A percentile compares a stretch with the other conserved stretches of the same genome.
Conservation (phyloP, 2,329 filamentous ascomycete species). For the Ophiostoma angusticollis region DNA sequence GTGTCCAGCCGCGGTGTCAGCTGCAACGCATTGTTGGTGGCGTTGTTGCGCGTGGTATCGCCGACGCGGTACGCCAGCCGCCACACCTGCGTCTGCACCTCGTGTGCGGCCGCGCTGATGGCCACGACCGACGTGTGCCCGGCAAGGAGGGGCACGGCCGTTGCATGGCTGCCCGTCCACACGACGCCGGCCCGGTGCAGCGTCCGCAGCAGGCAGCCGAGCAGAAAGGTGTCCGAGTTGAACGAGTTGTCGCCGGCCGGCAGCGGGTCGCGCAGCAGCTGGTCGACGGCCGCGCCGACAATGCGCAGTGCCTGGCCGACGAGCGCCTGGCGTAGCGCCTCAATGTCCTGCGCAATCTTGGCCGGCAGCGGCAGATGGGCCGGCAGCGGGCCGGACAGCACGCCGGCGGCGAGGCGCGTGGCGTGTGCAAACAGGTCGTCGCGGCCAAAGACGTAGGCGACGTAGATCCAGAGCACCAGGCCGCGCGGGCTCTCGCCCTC, state of each 20-base stretch:
- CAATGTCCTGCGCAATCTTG: constrained; percentile 19
- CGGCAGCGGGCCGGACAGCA: constrained; percentile 17
- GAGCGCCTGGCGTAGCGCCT: constrained; percentile 18
- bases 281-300: constrained; percentile 16
- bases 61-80: constrained; percentile 8
- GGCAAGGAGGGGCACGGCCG: too few species aligned
- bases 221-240: constrained; percentile 18
- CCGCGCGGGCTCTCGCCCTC: constrained; percentile 13
- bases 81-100: constrained; percentile 16
- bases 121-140: constrained; percentile 17
- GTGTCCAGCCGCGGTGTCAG: constrained; percentile 12
- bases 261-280: constrained; percentile 12
- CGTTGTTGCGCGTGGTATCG: constrained; percentile 6
- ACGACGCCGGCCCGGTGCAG: constrained; percentile 16
- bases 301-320: constrained; percentile 15
- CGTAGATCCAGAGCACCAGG: constrained; percentile 21
- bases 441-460: constrained; percentile 20
- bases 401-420: constrained; percentile 16
- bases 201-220: constrained; percentile 20
- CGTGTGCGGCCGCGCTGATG: constrained; percentile 15
- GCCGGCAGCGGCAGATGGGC: constrained; percentile 19
- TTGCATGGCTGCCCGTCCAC: too few species aligned
- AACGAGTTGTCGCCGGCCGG: constrained; percentile 13
- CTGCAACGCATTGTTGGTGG: constrained; percentile 9
- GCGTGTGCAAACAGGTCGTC: constrained; percentile 17